phyloP scores from a whole-genome alignment of 208 protist genomes.

The Trypanosoma cruzi region DNA sequence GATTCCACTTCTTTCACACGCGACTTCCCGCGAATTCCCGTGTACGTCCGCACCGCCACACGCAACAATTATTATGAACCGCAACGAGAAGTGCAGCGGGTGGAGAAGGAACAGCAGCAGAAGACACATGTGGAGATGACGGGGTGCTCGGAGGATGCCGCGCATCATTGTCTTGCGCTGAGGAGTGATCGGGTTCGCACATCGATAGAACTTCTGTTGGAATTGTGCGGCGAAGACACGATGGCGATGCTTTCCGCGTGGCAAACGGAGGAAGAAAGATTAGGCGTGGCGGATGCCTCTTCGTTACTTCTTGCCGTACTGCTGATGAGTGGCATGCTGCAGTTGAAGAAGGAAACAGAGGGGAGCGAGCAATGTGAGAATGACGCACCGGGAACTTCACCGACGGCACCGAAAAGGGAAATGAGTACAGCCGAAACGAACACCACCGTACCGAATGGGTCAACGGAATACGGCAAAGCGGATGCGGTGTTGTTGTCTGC shows the following conservation, averaged over 20 bases:
- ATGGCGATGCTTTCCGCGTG: slow-evolving; percentile 35
- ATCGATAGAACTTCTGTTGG: slow-evolving; percentile 40
- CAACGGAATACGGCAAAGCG: not conserved
- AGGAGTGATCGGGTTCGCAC: slow-evolving; percentile 38
- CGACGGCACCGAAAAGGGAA: not conserved
- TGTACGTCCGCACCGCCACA: slow-evolving; percentile 41
- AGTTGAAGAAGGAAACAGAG: slow-evolving; percentile 1
- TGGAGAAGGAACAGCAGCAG: not conserved
- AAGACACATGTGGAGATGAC: not conserved
- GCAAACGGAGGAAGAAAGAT: slow-evolving; percentile 24
- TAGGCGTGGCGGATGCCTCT: slow-evolving; percentile 32
- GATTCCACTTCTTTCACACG: slow-evolving; percentile 65
- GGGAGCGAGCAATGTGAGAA: not conserved
- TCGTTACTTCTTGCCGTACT: slow-evolving; percentile 42
- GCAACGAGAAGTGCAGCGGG: not conserved
- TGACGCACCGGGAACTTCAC: not conserved
- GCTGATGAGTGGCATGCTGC: slow-evolving; percentile 55
- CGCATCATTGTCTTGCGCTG: slow-evolving; percentile 21
- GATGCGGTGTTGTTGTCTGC: not conserved
- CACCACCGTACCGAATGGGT: not conserved
- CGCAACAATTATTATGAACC: slow-evolving; percentile 39
- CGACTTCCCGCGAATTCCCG: slow-evolving; percentile 78
- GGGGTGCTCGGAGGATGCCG: not conserved
- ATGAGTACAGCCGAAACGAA: no score
- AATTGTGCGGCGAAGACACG: slow-evolving; percentile 58